These are phyloP conservation scores for Tetragonia tetragonoides DNA, from an alignment of 148 eudicot genomes.

Conservation along the genomic window DNA sequence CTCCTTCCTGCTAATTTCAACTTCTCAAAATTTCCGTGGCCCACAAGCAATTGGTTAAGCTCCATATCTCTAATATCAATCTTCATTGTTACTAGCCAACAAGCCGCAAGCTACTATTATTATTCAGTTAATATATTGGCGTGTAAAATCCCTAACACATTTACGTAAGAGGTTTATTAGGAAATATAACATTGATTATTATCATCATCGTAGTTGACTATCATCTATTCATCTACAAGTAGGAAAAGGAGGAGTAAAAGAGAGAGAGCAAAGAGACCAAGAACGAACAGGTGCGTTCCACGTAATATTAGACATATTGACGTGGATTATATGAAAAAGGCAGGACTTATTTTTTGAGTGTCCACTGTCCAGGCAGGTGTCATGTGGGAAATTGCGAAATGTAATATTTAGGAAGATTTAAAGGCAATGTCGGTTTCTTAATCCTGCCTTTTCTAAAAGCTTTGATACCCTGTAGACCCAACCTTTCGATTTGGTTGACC, in stretches of 20 bases:
- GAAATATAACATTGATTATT: no score
- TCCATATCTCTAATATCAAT: no score
- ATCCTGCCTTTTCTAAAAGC: neutral
- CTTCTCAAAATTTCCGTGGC: no score
- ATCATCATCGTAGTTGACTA: no score
- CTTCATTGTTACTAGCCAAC: no score
- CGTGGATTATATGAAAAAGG: constrained; percentile 8
- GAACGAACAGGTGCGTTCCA: constrained; percentile 4
- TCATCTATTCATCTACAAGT: no score
- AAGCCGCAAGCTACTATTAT: no score
- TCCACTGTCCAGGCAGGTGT: neutral
- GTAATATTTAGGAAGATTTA: neutral
- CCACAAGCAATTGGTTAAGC: no score
- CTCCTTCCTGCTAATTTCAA: no score
- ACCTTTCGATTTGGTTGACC: neutral
- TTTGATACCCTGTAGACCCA: neutral
- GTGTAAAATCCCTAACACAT: no score
- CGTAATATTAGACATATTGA: constrained; percentile 13
- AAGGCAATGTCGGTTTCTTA: constrained; percentile 5
- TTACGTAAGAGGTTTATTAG: no score
- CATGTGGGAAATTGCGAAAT: neutral
- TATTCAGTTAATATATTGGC: no score
- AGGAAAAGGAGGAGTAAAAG: neutral
- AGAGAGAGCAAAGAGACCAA: neutral
- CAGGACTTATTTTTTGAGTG: neutral